These are phyloP conservation scores for Globisporangium echinulatum DNA, from an alignment of 352 stramenopile genomes.

Conservation along the genomic window DNA sequence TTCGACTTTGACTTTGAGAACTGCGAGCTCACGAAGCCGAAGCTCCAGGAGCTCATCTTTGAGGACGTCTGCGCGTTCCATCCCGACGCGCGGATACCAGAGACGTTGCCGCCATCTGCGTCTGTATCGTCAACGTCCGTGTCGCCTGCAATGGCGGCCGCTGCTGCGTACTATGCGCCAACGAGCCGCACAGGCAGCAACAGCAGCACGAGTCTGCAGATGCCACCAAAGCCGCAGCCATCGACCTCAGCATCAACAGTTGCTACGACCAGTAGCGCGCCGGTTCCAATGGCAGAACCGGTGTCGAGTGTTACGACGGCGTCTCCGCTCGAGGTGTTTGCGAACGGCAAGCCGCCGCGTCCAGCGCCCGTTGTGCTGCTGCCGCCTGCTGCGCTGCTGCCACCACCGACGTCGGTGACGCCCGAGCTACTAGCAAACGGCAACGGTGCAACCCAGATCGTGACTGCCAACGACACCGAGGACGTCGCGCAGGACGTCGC, in stretches of 20 bases:
- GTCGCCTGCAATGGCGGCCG: neutral
- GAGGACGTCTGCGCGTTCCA: slow-evolving; percentile 88
- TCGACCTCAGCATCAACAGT: neutral
- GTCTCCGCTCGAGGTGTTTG: slow-evolving; percentile 1
- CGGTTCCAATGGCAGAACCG: slow-evolving; percentile 16
- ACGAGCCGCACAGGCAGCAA: slow-evolving; percentile 10
- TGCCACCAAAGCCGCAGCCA: neutral
- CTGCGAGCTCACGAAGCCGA: slow-evolving; percentile 85
- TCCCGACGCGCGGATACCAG: slow-evolving; percentile 59
- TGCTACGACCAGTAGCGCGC: neutral
- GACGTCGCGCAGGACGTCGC: slow-evolving; percentile 13
- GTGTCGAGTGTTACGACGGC: neutral
- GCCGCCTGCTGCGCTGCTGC: slow-evolving; percentile 12
- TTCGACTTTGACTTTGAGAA: slow-evolving; percentile 88
- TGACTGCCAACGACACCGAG: neutral
- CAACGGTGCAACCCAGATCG: neutral
- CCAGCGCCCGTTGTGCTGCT: slow-evolving; percentile 35
- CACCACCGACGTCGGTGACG: slow-evolving; percentile 9
- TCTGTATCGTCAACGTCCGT: neutral
- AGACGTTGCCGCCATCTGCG: slow-evolving; percentile 12
- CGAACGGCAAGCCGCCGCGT: slow-evolving; percentile 17
- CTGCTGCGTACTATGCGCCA: neutral
- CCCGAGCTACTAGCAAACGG: slow-evolving; percentile 2
- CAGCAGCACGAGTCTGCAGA: slow-evolving; percentile 12
- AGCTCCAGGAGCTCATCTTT: slow-evolving; percentile 89